Percentiles rank a stretch among this genome's conserved stretches.
phyloP scores from a whole-genome alignment of 345 rosid genomes.

The Rhodomyrtus tomentosa region DNA sequence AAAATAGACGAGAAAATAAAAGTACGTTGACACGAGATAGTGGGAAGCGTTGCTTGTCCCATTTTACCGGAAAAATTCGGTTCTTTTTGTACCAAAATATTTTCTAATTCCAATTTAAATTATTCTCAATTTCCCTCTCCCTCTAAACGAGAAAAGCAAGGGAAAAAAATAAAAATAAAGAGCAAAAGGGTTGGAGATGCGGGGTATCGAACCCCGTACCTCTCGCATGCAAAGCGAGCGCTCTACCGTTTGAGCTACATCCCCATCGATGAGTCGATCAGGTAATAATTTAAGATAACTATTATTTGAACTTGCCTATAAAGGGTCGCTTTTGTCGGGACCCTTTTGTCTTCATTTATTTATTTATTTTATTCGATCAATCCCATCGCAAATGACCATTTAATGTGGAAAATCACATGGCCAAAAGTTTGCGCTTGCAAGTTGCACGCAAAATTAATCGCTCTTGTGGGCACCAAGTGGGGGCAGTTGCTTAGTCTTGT shows the following conservation, averaged over 20 bases:
- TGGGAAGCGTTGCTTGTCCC: background rate
- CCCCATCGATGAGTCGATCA: background rate
- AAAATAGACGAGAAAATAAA: background rate
- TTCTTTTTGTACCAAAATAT: background rate
- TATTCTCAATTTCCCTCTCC: background rate
- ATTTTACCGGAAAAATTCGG: background rate
- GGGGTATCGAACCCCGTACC: conserved; percentile 39
- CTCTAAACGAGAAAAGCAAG: background rate
- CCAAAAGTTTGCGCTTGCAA: background rate
- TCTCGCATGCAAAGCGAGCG: conserved; percentile 38
- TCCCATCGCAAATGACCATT: background rate
- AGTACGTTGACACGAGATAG: background rate
- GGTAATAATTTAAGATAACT: too few relatives aligned
- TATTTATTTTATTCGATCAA: background rate
- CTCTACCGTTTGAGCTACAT: conserved; percentile 55
- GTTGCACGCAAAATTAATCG: too few relatives aligned
- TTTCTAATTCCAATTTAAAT: background rate
- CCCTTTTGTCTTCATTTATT: background rate
- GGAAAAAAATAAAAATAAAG: background rate
- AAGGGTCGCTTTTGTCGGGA: too few relatives aligned
- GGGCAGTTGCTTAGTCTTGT: background rate
- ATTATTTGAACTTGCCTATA: too few relatives aligned
- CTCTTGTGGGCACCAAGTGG: background rate
- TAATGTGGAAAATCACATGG: background rate
- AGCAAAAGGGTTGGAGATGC: conserved; percentile 9